These are phyloP conservation scores for Podochytrium sp. DNA, from an alignment of 192 early-diverging fungal genomes.

Conservation along the genomic window DNA sequence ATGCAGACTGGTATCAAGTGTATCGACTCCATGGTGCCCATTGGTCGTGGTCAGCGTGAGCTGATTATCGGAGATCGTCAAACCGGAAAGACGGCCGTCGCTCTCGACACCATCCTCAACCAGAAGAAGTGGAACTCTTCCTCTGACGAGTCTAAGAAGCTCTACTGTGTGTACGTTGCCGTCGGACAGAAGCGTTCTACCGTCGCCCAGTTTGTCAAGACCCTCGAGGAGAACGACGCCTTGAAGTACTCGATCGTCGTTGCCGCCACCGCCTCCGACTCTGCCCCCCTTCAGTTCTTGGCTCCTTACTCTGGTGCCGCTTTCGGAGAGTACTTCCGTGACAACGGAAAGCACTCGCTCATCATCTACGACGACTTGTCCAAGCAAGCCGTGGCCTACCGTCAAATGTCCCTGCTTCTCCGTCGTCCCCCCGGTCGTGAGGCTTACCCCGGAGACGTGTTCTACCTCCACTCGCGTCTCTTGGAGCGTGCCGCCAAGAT, in stretches of 20 bases:
- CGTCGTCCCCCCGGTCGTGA: constrained; percentile 99
- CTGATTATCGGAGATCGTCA: constrained; percentile 99
- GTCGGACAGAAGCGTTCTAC: constrained; percentile 99
- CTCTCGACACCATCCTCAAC: constrained; percentile 98
- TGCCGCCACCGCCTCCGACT: constrained; percentile 98
- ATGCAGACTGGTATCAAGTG: constrained; percentile 99
- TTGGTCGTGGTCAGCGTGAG: constrained; percentile 99
- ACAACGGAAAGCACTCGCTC: constrained; percentile 96
- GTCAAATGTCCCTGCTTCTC: constrained; percentile 99
- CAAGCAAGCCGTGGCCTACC: constrained; percentile 99
- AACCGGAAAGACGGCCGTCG: constrained; percentile 99
- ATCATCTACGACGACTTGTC: constrained; percentile 99
- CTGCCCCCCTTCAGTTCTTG: constrained; percentile 97
- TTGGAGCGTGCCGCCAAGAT: constrained; percentile 99
- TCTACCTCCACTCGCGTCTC: constrained; percentile 99
- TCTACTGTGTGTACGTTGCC: constrained; percentile 99
- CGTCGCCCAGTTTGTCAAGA: constrained; percentile 98
- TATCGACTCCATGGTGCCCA: constrained; percentile 99
- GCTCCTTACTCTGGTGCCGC: constrained; percentile 98
- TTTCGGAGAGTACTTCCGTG: constrained; percentile 99
- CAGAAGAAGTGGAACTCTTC: constrained; percentile 98
- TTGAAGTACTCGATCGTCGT: constrained; percentile 98
- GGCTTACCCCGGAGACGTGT: constrained; percentile 99
- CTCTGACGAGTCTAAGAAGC: constrained; percentile 94
- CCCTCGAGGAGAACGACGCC: constrained; percentile 95